A percentile compares a stretch with the other conserved stretches of the same genome.
These are phyloP conservation scores for Anastatica hierochuntica DNA, from an alignment of 345 rosid species.

Conservation along the genomic window DNA sequence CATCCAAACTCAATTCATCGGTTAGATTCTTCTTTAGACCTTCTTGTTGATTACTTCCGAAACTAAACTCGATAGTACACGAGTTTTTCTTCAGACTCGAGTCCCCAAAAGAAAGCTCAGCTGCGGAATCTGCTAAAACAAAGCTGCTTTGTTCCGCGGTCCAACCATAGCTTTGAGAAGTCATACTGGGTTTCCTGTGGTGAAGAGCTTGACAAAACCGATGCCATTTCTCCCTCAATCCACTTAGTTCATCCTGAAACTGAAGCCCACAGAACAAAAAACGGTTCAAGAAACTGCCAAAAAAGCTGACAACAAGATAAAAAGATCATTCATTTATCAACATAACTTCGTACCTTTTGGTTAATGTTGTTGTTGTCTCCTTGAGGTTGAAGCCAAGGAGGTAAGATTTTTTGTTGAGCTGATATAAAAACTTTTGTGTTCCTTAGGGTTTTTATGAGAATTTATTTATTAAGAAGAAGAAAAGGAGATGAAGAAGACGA, in stretches of 20 bases:
- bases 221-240: slow-evolving; percentile 63
- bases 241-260: slow-evolving; percentile 49
- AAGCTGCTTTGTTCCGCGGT: slow-evolving; percentile 27
- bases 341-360: slow-evolving; percentile 39
- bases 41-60: slow-evolving; percentile 25
- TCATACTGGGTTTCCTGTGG: slow-evolving; percentile 11
- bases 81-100: slow-evolving; percentile 42
- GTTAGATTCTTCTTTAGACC: slow-evolving; percentile 22
- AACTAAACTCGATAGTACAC: slow-evolving; percentile 55
- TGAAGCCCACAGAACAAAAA: slow-evolving; percentile 6
- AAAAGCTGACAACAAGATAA: not conserved
- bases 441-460: too few relatives aligned
- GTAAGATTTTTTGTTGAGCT: slow-evolving; percentile 42
- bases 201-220: slow-evolving; percentile 54
- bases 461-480: too few relatives aligned
- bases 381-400: slow-evolving; percentile 59
- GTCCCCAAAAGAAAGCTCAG: slow-evolving; percentile 36
- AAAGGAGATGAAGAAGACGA: too few relatives aligned
- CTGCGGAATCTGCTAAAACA: slow-evolving; percentile 25
- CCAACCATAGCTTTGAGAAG: slow-evolving; percentile 11
- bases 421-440: slow-evolving; percentile 43
- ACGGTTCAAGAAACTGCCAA: not conserved
- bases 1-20: slow-evolving; percentile 47
- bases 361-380: slow-evolving; percentile 25
- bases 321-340: not conserved